Percentiles rank a stretch among this genome's conserved stretches.
phyloP scores from a whole-genome alignment of 495 filamentous ascomycete species.

The Amphirosellinia nigrospora region DNA sequence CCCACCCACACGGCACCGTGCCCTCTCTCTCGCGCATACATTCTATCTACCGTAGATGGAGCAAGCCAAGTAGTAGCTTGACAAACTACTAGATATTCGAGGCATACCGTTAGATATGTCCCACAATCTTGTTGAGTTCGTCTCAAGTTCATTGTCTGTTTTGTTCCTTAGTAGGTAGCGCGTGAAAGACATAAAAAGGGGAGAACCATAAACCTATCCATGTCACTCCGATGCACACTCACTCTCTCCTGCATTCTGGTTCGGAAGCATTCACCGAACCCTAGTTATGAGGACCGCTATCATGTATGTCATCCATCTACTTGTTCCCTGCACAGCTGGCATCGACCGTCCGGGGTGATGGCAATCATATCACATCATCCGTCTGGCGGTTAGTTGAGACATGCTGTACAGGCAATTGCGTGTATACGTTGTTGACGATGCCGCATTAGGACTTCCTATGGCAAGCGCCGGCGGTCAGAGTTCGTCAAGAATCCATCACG shows the following conservation, averaged over 20 bases:
- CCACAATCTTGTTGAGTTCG: background rate
- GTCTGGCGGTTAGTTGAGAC: slow-evolving; percentile 12
- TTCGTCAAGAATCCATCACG: slow-evolving; percentile 7
- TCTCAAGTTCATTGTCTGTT: background rate
- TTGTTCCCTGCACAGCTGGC: slow-evolving; percentile 21
- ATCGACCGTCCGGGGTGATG: slow-evolving; percentile 19
- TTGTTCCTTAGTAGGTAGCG: background rate
- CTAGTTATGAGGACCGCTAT: background rate
- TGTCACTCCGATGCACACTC: background rate
- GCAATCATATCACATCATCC: background rate
- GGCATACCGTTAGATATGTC: background rate
- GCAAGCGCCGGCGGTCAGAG: slow-evolving; percentile 4
- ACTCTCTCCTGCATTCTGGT: background rate
- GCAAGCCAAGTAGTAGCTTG: background rate
- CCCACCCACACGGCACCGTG: background rate
- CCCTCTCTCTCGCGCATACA: background rate
- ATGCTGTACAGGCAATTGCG: background rate
- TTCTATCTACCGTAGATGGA: background rate
- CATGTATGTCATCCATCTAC: slow-evolving; percentile 16
- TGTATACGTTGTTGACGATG: slow-evolving; percentile 2
- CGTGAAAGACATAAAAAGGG: background rate
- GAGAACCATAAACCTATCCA: background rate
- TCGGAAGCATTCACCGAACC: slow-evolving; percentile 7
- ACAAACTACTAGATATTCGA: background rate
- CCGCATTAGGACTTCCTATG: slow-evolving; percentile 7